A percentile compares a stretch with the other conserved stretches of the same genome.
These are phyloP conservation scores for Cucurbita pepo DNA, from an alignment of 306 rosid species.

Conservation along the genomic window DNA sequence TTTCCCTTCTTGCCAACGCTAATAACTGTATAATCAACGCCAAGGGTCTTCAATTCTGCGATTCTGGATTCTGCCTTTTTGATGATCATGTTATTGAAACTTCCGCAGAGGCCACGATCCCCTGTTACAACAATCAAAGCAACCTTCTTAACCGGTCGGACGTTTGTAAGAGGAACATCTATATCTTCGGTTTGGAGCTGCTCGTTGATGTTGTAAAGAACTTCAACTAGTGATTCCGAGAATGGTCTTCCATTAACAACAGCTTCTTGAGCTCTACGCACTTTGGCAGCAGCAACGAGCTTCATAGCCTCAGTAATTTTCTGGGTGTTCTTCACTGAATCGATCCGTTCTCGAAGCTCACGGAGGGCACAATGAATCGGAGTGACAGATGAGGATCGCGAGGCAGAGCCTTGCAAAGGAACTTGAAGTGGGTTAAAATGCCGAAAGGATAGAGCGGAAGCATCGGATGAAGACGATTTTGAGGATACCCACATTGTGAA, in stretches of 20 bases:
- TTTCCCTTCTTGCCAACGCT: constrained; percentile 89
- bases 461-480: constrained; percentile 51
- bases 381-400: constrained; percentile 17
- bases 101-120: constrained; percentile 80
- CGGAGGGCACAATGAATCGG: constrained; percentile 53
- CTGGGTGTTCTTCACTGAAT: constrained; percentile 70
- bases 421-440: constrained; percentile 47
- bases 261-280: constrained; percentile 90
- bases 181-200: constrained; percentile 72
- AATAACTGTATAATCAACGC: constrained; percentile 39
- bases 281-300: constrained; percentile 92
- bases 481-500: constrained; percentile 40
- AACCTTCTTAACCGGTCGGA: constrained; percentile 67
- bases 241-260: constrained; percentile 82
- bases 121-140: constrained; percentile 74
- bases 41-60: constrained; percentile 47
- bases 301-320: constrained; percentile 94
- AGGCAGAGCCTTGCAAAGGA: constrained; percentile 33
- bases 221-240: constrained; percentile 74
- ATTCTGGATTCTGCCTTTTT: constrained; percentile 65
- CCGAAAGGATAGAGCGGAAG: constrained; percentile 49
- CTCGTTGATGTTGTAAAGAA: constrained; percentile 85
- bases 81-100: constrained; percentile 42
- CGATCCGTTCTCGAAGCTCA: constrained; percentile 62
- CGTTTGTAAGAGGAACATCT: constrained; percentile 53